Conservation (phyloP, 2,329 filamentous ascomycete species). For the Beauveria medogensis region DNA sequence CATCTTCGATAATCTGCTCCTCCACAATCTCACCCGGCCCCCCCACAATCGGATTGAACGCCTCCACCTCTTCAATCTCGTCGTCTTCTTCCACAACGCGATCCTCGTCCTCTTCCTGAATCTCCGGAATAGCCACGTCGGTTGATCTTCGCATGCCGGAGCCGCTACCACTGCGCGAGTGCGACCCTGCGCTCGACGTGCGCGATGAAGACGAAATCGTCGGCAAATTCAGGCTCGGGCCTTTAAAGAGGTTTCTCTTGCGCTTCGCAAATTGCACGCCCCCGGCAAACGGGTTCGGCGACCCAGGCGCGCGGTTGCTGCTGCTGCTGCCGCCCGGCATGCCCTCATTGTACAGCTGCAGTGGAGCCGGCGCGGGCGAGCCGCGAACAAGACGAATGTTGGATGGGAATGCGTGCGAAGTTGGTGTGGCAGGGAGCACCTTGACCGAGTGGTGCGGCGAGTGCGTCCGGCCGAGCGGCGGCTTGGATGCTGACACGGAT, state of each 20-base stretch:
- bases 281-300: constrained; percentile 50
- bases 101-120: constrained; percentile 53
- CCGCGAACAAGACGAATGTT: constrained; percentile 76
- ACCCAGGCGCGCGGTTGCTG: constrained; percentile 35
- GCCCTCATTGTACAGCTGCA: constrained; percentile 50
- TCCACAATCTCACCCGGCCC: constrained; percentile 37
- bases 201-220: constrained; percentile 27
- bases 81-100: constrained; percentile 41
- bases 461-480: constrained; percentile 53
- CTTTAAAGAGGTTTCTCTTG: constrained; percentile 76
- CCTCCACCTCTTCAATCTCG: constrained; percentile 51
- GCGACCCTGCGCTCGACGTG: constrained; percentile 27
- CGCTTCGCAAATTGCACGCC: constrained; percentile 72
- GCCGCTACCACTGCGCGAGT: constrained; percentile 54
- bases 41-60: constrained; percentile 44
- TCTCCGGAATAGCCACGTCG: constrained; percentile 55
- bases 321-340: constrained; percentile 33
- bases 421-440: constrained; percentile 86
- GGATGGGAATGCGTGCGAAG: constrained; percentile 64
- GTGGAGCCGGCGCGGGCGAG: constrained; percentile 34
- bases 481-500: constrained; percentile 63
- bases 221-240: constrained; percentile 51
- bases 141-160: constrained; percentile 57
- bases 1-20: constrained; percentile 39
- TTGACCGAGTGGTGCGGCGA: constrained; percentile 89